phyloP scores from a whole-genome alignment of 257 asterid species.

The Solanum sitiens region DNA sequence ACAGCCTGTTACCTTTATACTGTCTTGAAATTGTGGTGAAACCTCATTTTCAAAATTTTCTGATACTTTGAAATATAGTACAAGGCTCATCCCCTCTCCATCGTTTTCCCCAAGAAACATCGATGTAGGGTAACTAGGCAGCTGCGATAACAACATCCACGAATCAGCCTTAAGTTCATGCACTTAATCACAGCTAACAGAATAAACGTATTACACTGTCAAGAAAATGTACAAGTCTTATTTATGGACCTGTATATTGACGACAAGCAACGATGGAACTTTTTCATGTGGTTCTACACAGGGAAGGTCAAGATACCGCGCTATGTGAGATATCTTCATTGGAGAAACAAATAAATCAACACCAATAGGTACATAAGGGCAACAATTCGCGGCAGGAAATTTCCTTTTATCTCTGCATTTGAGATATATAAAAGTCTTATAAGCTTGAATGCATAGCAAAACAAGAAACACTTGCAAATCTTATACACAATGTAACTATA shows the following conservation, averaged over 20 bases:
- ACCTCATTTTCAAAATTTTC: constrained; percentile 45
- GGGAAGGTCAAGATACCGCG: constrained; percentile 70
- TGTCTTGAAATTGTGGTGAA: constrained; percentile 35
- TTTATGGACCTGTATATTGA: constrained; percentile 61
- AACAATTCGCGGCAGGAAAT: constrained; percentile 46
- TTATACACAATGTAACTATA: background rate
- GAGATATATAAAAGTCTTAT: background rate
- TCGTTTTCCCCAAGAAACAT: constrained; percentile 69
- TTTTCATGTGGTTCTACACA: constrained; percentile 21
- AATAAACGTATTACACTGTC: background rate
- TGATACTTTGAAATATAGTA: constrained; percentile 56
- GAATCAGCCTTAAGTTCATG: background rate
- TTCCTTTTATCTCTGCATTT: constrained; percentile 73
- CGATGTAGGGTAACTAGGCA: constrained; percentile 77
- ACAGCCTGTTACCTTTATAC: constrained; percentile 45
- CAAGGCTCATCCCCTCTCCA: constrained; percentile 88
- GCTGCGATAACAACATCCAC: constrained; percentile 25
- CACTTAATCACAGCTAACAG: background rate
- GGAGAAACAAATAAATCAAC: constrained; percentile 65
- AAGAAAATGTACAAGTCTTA: background rate
- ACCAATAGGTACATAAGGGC: constrained; percentile 70
- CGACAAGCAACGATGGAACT: constrained; percentile 61
- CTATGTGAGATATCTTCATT: constrained; percentile 65
- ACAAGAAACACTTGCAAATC: background rate
- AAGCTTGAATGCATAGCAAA: background rate